Conservation (phyloP, 805 yeast genomes). For the Schwanniomyces polymorphus region DNA sequence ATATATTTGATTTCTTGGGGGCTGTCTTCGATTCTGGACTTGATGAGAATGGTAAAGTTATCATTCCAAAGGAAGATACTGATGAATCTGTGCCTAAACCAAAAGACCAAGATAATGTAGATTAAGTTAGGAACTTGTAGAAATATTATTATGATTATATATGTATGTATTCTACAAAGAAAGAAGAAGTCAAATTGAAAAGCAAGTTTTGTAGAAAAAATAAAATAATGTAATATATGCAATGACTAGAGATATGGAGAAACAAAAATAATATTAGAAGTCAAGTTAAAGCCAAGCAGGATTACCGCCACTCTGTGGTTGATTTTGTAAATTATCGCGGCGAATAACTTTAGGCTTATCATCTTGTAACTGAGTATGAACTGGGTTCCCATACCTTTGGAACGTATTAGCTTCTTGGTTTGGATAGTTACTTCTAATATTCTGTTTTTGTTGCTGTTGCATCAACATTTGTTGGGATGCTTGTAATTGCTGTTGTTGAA, state of each 20-base stretch:
- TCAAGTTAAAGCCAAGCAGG: slow-evolving; percentile 18
- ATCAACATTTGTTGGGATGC: slow-evolving; percentile 21
- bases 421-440: slow-evolving; percentile 7
- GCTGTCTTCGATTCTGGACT: slow-evolving; percentile 32
- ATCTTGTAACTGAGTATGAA: slow-evolving; percentile 7
- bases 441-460: slow-evolving; percentile 7
- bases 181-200: background rate
- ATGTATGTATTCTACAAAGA: background rate
- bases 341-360: slow-evolving; percentile 8
- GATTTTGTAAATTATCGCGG: slow-evolving; percentile 7
- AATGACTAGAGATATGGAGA: background rate
- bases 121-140: slow-evolving; percentile 6
- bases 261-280: background rate
- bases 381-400: slow-evolving; percentile 6
- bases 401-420: slow-evolving; percentile 3
- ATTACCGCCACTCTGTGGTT: slow-evolving; percentile 13
- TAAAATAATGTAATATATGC: background rate
- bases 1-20: slow-evolving; percentile 59
- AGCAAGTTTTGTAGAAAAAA: background rate
- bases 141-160: background rate
- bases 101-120: slow-evolving; percentile 15
- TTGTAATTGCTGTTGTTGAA: slow-evolving; percentile 8
- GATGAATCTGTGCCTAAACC: slow-evolving; percentile 5
- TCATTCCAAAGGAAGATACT: slow-evolving; percentile 7
- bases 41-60: slow-evolving; percentile 3